Evolutionary conservation across 2,329 filamentous ascomycete species (phyloP), one percentile per base, ranked within the genome.

Genomic region (Gremmenia infestans): DNA sequence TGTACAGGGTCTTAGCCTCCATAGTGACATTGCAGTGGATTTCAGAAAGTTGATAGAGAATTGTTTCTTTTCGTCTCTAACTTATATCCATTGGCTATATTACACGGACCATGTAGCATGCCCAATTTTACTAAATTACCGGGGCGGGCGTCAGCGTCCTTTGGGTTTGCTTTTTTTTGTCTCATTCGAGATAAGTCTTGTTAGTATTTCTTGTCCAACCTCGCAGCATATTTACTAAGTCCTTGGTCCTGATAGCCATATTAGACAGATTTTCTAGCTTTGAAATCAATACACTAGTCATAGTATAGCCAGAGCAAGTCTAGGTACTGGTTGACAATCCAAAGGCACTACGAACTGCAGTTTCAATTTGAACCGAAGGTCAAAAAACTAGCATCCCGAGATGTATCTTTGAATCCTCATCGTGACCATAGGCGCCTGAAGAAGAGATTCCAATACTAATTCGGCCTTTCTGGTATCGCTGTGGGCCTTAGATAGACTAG

Each of bases 1-100:
- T 6, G 40, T 37, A 12, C 42, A 49, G 28, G 22, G 19, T 48
- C 42, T 55, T 28, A 48, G 9, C 22, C 25, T 46, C 37, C 53
- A 58, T 60, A 35, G 56, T 58, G 50, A 58, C 57, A 61, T 61
- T 32, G 22, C 50, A 37, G 39, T 15, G 37, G 37, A 45, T 8
- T 22, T 45, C 19, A 19, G 15, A 15, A 19, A 45, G 17, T 19
- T 12, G 11, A 14, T 11, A 45, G 19, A 22, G 12, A 17, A 22
- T 4, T 45, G 11, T 14, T 23, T 17, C n/a, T 45, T 45, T 23
- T 22, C 4, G 19, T 45, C 15, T 19, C n/a, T 22, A 25, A 12
- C 12, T 45, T 45, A 12, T 45, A 45, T 23, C 28, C 12, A n/a
- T 8, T 22, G 17, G 39, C 15, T 42, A 42, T 28, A 25, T 50